phyloP scores from a whole-genome alignment of 805 yeast genomes.

The Kockiozyma suomiensis region DNA sequence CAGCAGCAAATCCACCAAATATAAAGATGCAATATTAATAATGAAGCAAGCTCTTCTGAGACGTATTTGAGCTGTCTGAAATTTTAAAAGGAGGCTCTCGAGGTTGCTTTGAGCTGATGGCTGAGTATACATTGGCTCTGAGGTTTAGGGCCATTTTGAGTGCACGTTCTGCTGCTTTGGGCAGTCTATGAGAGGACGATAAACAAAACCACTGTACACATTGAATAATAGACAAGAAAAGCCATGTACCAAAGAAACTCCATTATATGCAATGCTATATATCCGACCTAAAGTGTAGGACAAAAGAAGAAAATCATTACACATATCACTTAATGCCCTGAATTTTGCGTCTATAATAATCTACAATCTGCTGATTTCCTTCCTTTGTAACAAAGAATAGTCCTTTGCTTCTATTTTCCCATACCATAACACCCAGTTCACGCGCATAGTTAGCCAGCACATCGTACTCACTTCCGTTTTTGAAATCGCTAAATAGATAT shows the following conservation, averaged over 20 bases:
- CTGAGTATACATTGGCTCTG: not conserved
- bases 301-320: no score
- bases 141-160: slow-evolving; percentile 1
- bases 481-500: slow-evolving; percentile 82
- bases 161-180: slow-evolving; percentile 3
- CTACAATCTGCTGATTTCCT: slow-evolving; percentile 88
- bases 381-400: slow-evolving; percentile 85
- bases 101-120: not conserved
- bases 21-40: not conserved
- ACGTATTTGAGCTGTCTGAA: not conserved
- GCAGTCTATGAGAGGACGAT: not conserved
- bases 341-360: slow-evolving; percentile 67
- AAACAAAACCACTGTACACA: no score
- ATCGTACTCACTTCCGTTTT: slow-evolving; percentile 74
- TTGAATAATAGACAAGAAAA: no score
- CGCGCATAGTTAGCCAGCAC: slow-evolving; percentile 73
- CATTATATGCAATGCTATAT: slow-evolving; percentile 1
- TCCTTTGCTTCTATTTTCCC: slow-evolving; percentile 73
- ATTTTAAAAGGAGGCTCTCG: not conserved
- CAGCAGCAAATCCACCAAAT: not conserved
- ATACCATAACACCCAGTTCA: slow-evolving; percentile 88
- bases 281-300: no score
- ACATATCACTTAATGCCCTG: slow-evolving; percentile 1
- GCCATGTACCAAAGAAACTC: no score
- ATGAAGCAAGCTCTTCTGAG: not conserved